A percentile compares a stretch with the other conserved stretches of the same genome.
Conservation (phyloP, 352 stramenopile genomes). For the Pythium folliculosum region DNA sequence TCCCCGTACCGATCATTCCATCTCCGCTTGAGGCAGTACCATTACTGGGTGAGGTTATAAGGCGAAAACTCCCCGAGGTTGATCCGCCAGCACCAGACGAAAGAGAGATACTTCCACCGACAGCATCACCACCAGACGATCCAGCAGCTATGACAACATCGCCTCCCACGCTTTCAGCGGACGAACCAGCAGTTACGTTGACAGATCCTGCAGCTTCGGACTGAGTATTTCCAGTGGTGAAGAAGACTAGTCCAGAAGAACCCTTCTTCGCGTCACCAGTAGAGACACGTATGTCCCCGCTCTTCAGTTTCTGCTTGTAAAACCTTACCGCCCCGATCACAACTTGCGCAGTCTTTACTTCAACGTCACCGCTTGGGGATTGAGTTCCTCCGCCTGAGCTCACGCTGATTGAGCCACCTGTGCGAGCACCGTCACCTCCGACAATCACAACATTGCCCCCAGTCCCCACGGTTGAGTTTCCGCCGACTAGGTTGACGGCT, state of each 20-base stretch:
- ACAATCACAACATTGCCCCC: constrained; percentile 59
- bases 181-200: constrained; percentile 43
- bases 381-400: constrained; percentile 41
- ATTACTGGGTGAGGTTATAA: neutral
- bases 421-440: constrained; percentile 45
- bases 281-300: constrained; percentile 35
- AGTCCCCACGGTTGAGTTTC: constrained; percentile 56
- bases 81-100: neutral
- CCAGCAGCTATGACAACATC: constrained; percentile 43
- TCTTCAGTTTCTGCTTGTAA: constrained; percentile 10
- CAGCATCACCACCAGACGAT: constrained; percentile 27
- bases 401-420: constrained; percentile 54
- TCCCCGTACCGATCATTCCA: constrained; percentile 52
- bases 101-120: constrained; percentile 26
- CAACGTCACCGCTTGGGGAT: constrained; percentile 53
- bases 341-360: neutral
- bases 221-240: constrained; percentile 43
- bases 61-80: constrained; percentile 3
- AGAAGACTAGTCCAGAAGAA: constrained; percentile 39
- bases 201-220: constrained; percentile 42
- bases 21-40: constrained; percentile 39
- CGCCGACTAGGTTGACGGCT: constrained; percentile 62
- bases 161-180: constrained; percentile 45
- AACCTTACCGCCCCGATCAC: constrained; percentile 28
- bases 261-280: constrained; percentile 32